Conservation (phyloP, 495 filamentous ascomycete species). For the Neurospora terricola region DNA sequence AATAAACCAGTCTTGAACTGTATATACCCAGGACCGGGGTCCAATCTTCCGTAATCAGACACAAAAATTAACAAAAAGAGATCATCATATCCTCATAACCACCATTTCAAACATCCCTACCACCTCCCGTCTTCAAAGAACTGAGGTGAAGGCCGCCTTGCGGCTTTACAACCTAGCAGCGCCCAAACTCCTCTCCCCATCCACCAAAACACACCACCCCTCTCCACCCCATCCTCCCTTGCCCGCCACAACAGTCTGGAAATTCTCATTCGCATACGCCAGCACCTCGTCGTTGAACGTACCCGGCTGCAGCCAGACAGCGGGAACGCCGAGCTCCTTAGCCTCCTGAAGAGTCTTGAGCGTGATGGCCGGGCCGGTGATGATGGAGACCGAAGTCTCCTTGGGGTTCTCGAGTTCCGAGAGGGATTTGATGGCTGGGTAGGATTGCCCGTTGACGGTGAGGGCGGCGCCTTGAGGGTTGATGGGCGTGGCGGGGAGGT, state of each 20-base stretch:
- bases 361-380: slow-evolving; percentile 76
- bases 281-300: slow-evolving; percentile 69
- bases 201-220: slow-evolving; percentile 88
- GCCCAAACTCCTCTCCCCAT: slow-evolving; percentile 65
- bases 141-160: too few species aligned
- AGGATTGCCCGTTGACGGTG: slow-evolving; percentile 33
- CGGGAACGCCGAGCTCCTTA: slow-evolving; percentile 62
- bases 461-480: slow-evolving; percentile 64
- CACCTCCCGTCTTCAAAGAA: too few species aligned
- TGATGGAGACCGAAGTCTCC: slow-evolving; percentile 70
- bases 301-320: slow-evolving; percentile 90
- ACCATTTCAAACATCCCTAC: neutral
- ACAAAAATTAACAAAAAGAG: neutral
- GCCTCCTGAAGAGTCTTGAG: slow-evolving; percentile 64
- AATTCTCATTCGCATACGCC: slow-evolving; percentile 51
- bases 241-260: slow-evolving; percentile 60
- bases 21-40: neutral
- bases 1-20: neutral
- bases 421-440: slow-evolving; percentile 58
- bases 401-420: slow-evolving; percentile 50
- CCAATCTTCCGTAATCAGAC: neutral
- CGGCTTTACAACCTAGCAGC: slow-evolving; percentile 44
- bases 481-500: slow-evolving; percentile 68
- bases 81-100: neutral
- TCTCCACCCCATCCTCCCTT: slow-evolving; percentile 57